A percentile compares a stretch with the other conserved stretches of the same genome.
Conservation (phyloP, 228 moss, liverwort and hornwort species). For the Sphagnum fallax region DNA sequence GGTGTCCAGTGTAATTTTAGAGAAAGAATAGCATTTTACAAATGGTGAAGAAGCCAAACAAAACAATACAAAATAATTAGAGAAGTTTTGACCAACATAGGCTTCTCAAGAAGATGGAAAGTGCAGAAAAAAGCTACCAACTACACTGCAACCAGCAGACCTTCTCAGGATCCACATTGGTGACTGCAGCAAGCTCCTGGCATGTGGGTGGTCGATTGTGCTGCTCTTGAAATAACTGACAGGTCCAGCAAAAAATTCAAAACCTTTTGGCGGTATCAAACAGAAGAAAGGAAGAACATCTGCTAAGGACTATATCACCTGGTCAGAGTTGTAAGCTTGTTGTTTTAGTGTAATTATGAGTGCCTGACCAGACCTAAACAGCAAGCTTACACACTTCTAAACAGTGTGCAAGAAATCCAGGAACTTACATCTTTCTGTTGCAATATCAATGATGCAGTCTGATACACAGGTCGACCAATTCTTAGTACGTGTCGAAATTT, state of each 20-base stretch:
- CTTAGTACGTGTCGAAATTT: constrained; percentile 75
- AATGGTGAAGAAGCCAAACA: neutral
- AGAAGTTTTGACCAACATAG: neutral
- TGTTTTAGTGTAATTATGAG: neutral
- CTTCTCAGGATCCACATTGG: constrained; percentile 43
- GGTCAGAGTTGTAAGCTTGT: neutral
- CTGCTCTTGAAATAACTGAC: constrained; percentile 26
- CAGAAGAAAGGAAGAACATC: neutral
- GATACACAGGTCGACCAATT: constrained; percentile 64
- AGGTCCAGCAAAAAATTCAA: neutral
- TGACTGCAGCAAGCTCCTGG: constrained; percentile 57
- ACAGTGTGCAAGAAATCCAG: neutral
- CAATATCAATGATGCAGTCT: constrained; percentile 53
- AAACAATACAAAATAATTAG: neutral
- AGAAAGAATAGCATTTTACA: too few species aligned
- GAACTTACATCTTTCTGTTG: constrained; percentile 47
- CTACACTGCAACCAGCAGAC: constrained; percentile 5
- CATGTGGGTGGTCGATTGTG: constrained; percentile 65
- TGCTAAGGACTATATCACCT: neutral
- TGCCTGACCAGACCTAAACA: neutral
- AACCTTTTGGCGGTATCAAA: neutral
- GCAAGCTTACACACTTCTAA: neutral
- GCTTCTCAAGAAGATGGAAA: neutral
- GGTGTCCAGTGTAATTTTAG: neutral
- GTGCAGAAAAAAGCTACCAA: neutral